phyloP scores from a whole-genome alignment of 2,329 filamentous ascomycete species.

The Fusarium citri region DNA sequence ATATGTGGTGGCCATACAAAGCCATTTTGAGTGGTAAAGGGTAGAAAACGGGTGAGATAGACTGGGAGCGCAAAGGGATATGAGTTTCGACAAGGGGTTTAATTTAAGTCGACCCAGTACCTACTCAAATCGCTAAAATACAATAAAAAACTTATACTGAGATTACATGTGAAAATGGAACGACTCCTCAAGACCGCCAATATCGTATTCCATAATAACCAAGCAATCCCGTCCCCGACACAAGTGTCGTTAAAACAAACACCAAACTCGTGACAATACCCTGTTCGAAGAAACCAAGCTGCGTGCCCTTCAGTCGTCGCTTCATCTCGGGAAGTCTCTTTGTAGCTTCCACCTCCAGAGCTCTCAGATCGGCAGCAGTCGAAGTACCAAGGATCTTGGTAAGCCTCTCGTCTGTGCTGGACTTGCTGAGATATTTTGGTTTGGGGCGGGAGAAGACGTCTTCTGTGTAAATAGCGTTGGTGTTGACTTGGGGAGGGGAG shows the following conservation, averaged over 20 bases:
- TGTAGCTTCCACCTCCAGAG: conserved; percentile 9
- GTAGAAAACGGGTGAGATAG: too few relatives aligned
- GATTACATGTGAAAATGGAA: not conserved
- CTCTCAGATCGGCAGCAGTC: not conserved
- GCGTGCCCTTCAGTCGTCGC: conserved; percentile 10
- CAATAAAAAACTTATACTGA: not conserved
- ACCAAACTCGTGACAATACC: conserved; percentile 33
- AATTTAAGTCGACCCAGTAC: too few relatives aligned
- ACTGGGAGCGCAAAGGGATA: too few relatives aligned
- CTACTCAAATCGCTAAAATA: too few relatives aligned
- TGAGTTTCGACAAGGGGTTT: too few relatives aligned
- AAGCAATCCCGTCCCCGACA: conserved; percentile 18
- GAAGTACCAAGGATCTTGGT: not conserved
- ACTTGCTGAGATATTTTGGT: conserved; percentile 21
- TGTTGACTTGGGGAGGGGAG: not conserved
- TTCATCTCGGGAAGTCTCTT: conserved; percentile 18
- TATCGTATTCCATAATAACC: conserved; percentile 25
- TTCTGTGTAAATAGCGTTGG: conserved; percentile 5
- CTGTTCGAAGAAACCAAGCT: conserved; percentile 32
- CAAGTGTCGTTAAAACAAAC: conserved; percentile 13
- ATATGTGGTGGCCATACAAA: too few relatives aligned
- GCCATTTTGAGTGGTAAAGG: too few relatives aligned
- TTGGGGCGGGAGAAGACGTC: conserved; percentile 17
- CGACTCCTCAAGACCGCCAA: not conserved
- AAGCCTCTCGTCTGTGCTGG: not conserved